These are phyloP conservation scores for Salix exigua DNA, from an alignment of 345 rosid genomes.

Conservation along the genomic window DNA sequence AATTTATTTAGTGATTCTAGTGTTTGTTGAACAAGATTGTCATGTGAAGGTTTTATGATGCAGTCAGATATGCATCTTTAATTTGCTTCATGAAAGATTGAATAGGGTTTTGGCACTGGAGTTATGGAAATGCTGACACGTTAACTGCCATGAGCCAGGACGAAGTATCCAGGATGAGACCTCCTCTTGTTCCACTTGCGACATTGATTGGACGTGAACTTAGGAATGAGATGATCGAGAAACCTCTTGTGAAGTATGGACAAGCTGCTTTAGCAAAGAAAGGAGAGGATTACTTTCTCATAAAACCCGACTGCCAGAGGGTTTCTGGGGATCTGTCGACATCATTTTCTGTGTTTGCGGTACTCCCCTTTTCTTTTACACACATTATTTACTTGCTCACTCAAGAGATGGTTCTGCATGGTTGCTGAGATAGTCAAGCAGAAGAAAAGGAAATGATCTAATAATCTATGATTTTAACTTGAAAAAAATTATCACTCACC, in stretches of 20 bases:
- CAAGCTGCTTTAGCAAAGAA: slow-evolving; percentile 97
- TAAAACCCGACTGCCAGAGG: slow-evolving; percentile 75
- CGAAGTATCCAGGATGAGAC: slow-evolving; percentile 55
- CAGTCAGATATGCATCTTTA: not conserved
- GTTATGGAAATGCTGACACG: slow-evolving; percentile 45
- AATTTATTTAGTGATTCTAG: not conserved
- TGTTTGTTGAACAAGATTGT: not conserved
- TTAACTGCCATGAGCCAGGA: slow-evolving; percentile 63
- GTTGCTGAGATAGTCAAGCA: not conserved
- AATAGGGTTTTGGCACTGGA: slow-evolving; percentile 19
- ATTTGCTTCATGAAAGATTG: slow-evolving; percentile 12
- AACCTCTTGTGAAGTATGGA: slow-evolving; percentile 82
- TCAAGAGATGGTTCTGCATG: not conserved
- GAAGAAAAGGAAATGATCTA: not conserved
- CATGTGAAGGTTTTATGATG: not conserved
- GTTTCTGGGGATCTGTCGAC: slow-evolving; percentile 74
- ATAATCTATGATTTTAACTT: not conserved
- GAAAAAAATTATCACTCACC: not conserved
- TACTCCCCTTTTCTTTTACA: slow-evolving; percentile 22
- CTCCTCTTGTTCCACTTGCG: slow-evolving; percentile 84
- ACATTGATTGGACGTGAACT: slow-evolving; percentile 91
- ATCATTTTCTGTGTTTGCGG: slow-evolving; percentile 94
- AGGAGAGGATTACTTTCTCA: slow-evolving; percentile 93
- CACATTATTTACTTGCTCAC: not conserved
- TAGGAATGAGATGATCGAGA: slow-evolving; percentile 79